phyloP scores from a whole-genome alignment of 2,329 filamentous ascomycete species.

The Colletotrichum sp. region DNA sequence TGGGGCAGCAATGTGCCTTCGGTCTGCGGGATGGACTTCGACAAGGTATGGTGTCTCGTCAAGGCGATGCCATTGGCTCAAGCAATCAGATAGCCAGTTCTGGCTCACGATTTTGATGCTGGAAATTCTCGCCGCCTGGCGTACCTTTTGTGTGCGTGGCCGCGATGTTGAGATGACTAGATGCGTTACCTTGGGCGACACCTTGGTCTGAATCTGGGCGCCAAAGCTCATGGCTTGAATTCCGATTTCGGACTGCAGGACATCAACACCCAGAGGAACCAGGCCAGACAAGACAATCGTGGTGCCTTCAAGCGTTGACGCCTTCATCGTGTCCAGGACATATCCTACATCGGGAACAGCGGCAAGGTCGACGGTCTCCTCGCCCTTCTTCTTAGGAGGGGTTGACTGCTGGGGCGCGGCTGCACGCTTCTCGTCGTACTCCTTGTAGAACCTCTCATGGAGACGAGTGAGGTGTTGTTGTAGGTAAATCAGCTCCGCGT shows the following conservation, averaged over 20 bases:
- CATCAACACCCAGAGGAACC: slow-evolving; percentile 80
- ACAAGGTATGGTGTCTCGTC: slow-evolving; percentile 82
- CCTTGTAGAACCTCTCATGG: slow-evolving; percentile 81
- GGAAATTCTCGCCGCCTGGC: slow-evolving; percentile 79
- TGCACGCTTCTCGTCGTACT: slow-evolving; percentile 69
- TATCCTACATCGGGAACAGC: slow-evolving; percentile 84
- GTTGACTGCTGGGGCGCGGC: slow-evolving; percentile 24
- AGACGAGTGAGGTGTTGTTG: slow-evolving; percentile 77
- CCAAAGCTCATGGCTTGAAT: slow-evolving; percentile 89
- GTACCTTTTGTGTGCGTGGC: slow-evolving; percentile 88
- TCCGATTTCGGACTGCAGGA: slow-evolving; percentile 83
- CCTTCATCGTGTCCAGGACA: slow-evolving; percentile 85
- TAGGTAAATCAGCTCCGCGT: slow-evolving; percentile 79
- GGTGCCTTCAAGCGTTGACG: slow-evolving; percentile 73
- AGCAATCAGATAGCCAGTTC: slow-evolving; percentile 85
- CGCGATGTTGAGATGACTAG: slow-evolving; percentile 74
- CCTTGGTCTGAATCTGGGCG: slow-evolving; percentile 62
- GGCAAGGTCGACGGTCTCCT: slow-evolving; percentile 48
- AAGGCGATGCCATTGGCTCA: slow-evolving; percentile 82
- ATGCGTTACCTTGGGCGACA: slow-evolving; percentile 72
- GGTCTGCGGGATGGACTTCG: slow-evolving; percentile 74
- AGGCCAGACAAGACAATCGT: slow-evolving; percentile 90
- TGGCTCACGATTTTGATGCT: slow-evolving; percentile 91
- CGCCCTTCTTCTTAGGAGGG: slow-evolving; percentile 26
- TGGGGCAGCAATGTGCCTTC: slow-evolving; percentile 39